Evolutionary conservation across 2,329 filamentous ascomycete species (phyloP).

Genomic region (Nemania bipapillata): DNA sequence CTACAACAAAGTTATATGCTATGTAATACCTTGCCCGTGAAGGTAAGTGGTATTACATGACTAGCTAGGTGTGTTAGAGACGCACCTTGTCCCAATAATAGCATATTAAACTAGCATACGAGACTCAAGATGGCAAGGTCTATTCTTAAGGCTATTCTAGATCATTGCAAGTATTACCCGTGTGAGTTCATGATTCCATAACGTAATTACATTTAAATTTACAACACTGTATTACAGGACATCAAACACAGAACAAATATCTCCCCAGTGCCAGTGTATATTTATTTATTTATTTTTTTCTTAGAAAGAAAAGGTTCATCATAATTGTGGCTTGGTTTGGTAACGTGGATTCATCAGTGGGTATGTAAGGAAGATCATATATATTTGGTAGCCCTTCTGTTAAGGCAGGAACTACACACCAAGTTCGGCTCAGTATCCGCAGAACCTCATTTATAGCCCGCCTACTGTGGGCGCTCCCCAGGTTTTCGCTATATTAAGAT

Average conservation of each 20-base stretch:
- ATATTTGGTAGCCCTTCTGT: neutral
- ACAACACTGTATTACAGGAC: neutral
- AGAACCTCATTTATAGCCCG: constrained; percentile 18
- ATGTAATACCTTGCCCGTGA: too few species aligned
- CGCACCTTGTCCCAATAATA: too few species aligned
- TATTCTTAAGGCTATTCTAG: too few species aligned
- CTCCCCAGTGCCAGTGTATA: neutral
- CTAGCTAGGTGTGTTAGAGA: too few species aligned
- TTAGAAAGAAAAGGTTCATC: neutral
- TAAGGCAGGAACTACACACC: neutral
- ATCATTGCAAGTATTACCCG: too few species aligned
- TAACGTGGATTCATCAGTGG: neutral
- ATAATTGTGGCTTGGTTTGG: neutral
- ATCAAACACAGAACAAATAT: neutral
- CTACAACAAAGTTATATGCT: too few species aligned
- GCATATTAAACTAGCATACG: too few species aligned
- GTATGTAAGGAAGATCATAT: neutral
- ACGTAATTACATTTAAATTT: neutral
- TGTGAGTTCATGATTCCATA: too few species aligned
- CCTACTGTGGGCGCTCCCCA: constrained; percentile 21
- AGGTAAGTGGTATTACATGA: too few species aligned
- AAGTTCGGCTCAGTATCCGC: constrained; percentile 21
- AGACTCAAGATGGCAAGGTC: too few species aligned
- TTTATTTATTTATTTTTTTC: neutral
- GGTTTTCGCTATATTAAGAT: constrained; percentile 30